phyloP scores from a whole-genome alignment of 2,329 filamentous ascomycete species.

The Ophiostoma angusticollis region DNA sequence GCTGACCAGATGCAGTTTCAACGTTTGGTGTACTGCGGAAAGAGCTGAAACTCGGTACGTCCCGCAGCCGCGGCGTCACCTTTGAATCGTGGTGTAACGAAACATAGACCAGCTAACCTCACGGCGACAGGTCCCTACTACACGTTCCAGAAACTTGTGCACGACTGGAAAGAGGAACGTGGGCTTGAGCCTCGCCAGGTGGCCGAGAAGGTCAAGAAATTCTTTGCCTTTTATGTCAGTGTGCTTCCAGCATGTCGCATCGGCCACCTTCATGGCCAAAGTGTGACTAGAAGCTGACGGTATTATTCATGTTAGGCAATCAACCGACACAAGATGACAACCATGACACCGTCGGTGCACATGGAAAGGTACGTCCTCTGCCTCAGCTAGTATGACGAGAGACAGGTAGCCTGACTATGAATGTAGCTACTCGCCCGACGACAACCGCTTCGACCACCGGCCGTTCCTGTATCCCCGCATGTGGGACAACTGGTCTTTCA shows the following conservation, averaged over 20 bases:
- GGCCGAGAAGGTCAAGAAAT: conserved; percentile 32
- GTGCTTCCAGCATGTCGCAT: neutral
- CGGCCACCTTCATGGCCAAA: too few relatives aligned
- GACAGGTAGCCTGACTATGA: neutral
- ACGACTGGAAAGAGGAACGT: conserved; percentile 29
- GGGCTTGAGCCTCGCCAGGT: conserved; percentile 28
- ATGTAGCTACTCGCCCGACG: conserved; percentile 25
- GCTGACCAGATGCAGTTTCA: conserved; percentile 10
- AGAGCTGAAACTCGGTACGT: conserved; percentile 29
- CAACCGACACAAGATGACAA: conserved; percentile 55
- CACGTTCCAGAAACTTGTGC: conserved; percentile 32
- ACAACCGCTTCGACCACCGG: conserved; percentile 29
- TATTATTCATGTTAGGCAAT: conserved; percentile 27
- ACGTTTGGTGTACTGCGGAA: conserved; percentile 28
- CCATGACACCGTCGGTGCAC: conserved; percentile 45
- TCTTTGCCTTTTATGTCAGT: conserved; percentile 36
- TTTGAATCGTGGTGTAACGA: neutral
- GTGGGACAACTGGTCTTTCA: conserved; percentile 22
- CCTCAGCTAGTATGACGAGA: neutral
- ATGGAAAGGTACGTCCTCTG: conserved; percentile 12
- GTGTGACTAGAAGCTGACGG: too few relatives aligned
- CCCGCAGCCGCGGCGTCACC: neutral
- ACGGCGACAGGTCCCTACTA: conserved; percentile 23
- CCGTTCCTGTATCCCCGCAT: conserved; percentile 26
- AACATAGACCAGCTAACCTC: too few relatives aligned